These are phyloP conservation scores for Clarkia xantiana DNA, from an alignment of 345 rosid genomes.

Conservation along the genomic window DNA sequence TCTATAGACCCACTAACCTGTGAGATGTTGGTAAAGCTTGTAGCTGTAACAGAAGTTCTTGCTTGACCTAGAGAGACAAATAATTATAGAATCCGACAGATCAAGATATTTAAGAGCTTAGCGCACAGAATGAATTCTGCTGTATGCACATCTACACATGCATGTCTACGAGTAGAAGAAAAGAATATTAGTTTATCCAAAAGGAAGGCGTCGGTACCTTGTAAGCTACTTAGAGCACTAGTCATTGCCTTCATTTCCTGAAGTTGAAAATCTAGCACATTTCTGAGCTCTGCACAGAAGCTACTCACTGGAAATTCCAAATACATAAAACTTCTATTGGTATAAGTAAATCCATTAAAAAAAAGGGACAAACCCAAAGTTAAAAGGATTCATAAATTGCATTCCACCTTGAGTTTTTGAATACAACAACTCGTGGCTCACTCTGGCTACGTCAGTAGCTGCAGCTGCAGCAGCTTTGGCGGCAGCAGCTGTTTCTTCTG, in stretches of 20 bases:
- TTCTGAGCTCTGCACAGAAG: slow-evolving; percentile 44
- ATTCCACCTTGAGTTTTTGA: slow-evolving; percentile 48
- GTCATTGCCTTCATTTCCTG: slow-evolving; percentile 81
- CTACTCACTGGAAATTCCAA: slow-evolving; percentile 37
- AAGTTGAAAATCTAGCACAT: slow-evolving; percentile 57
- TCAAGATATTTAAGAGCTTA: background rate
- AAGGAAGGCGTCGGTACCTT: slow-evolving; percentile 31
- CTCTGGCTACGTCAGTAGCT: slow-evolving; percentile 79
- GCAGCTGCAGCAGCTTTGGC: slow-evolving; percentile 89
- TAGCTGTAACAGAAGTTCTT: slow-evolving; percentile 18
- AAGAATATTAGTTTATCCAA: background rate
- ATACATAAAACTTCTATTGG: slow-evolving; percentile 1
- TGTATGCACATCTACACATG: background rate
- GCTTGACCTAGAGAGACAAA: slow-evolving; percentile 31
- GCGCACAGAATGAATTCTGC: background rate
- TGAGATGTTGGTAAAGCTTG: slow-evolving; percentile 15
- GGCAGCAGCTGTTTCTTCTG: slow-evolving; percentile 87
- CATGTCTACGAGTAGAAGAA: background rate
- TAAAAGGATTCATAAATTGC: slow-evolving; percentile 3
- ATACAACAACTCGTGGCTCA: slow-evolving; percentile 69
- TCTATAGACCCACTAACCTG: slow-evolving; percentile 33
- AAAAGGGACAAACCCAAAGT: background rate
- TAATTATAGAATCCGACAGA: background rate
- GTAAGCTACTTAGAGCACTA: slow-evolving; percentile 39
- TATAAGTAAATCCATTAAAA: background rate